Base-by-base conservation (phyloP, 2,329 filamentous ascomycete species). In the Colletotrichum sojae region DNA sequence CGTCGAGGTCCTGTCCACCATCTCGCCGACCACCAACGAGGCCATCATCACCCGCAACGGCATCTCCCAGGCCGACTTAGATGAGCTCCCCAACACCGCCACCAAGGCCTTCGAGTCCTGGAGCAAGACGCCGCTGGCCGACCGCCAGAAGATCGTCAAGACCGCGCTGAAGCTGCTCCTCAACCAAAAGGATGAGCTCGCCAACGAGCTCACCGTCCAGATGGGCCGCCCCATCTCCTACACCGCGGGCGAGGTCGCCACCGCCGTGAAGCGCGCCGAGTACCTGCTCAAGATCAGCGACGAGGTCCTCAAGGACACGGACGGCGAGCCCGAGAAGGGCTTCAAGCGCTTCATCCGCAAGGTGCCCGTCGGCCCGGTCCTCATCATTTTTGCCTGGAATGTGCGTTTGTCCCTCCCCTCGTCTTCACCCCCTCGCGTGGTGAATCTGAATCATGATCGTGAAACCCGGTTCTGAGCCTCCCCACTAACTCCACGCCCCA, bases 361-460 rank as follows among this genome's bases (percentile, higher is more conserved):
- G 81, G 89, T 94, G 9, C 94, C 95, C 0, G 89, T 98, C 60
- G 95, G 95, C 1, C 94, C 94, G 12, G 92, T 96, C 16, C 86
- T 98, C 68, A 88, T 98, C 73, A 89, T 98, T 70, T 98, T 98
- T 81, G 92, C 95, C 0, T 98, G 95, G 95, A 98, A 98, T 83
- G 94, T 96, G 82, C 83, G 94, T 80, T 80, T 60, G 62, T 40
- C 62, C 49, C 53, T 27, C 10, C 55, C 25, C 31, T 6, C 8
- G 22, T 49, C 20, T 18, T 36, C 46, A 45, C 54, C 40, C 53
- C 39, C 46, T 12, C 31, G 31, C 31, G 31, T 36, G 31, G 31
- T 36, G 31, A 36, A 8, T 36, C 31, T 10, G 8, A 8, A 36
- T 36, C 31, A 36, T 10, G 48, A 48, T 40, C 36, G 8, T 25